Evolutionary conservation across 495 filamentous ascomycete genomes (phyloP).

Genomic region (Jackrogersella minutella): DNA sequence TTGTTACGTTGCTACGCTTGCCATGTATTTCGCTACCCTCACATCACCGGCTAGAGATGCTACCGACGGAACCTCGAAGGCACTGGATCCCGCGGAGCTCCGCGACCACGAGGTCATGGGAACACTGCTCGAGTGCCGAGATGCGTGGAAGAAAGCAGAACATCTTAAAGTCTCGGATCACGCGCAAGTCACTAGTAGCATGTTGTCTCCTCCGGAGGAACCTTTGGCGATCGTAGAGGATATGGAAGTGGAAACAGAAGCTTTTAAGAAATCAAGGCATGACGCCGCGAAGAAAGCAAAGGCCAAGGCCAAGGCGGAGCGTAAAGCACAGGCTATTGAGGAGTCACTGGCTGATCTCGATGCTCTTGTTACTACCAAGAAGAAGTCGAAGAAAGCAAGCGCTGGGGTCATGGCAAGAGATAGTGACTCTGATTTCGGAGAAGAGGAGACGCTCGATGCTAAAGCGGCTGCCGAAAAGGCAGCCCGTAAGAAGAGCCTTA

Average conservation of each 20-base stretch:
- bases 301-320: constrained; percentile 40
- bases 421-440: constrained; percentile 73
- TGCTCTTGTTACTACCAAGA: constrained; percentile 52
- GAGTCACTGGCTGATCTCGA: constrained; percentile 58
- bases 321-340: constrained; percentile 50
- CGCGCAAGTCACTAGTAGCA: constrained; percentile 21
- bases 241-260: constrained; percentile 24
- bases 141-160: constrained; percentile 82
- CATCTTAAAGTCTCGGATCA: constrained; percentile 53
- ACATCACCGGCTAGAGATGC: constrained; percentile 71
- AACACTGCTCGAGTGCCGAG: constrained; percentile 77
- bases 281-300: constrained; percentile 48
- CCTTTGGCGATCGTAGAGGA: constrained; percentile 44
- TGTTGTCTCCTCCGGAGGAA: constrained; percentile 50
- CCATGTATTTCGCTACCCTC: constrained; percentile 92
- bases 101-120: constrained; percentile 91
- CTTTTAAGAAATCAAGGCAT: constrained; percentile 44
- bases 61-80: constrained; percentile 59
- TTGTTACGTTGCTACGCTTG: constrained; percentile 83
- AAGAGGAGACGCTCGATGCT: constrained; percentile 58
- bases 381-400: constrained; percentile 53
- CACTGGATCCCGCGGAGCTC: constrained; percentile 71
- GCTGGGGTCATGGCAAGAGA: constrained; percentile 47
- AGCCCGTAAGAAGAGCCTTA: constrained; percentile 82
- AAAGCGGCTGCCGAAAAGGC: constrained; percentile 78